Base-by-base conservation (phyloP, 345 rosid genomes). In the Aquilaria yunnanensis region DNA sequence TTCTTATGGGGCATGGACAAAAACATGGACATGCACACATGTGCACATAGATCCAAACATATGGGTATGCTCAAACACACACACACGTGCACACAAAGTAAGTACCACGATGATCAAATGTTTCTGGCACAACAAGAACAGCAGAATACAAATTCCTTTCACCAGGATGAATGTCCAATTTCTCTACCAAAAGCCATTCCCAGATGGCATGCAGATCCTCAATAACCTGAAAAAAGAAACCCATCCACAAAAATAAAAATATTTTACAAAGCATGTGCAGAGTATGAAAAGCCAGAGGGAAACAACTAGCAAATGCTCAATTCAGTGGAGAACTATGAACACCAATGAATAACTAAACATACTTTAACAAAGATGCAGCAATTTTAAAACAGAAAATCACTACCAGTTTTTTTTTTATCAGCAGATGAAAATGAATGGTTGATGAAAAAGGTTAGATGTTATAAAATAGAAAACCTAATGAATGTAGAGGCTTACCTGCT, bases 51-150 rank as follows among this genome's bases (percentile, higher is more conserved):
- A 65, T 47, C 32, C 55, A 54, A n/a, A 10, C 47, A 37, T 29
- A 11, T 0, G 56, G 47, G 14, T 14, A 32, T 49, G 45, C 32
- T 33, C 56, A 32, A 32, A 33, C 29, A 12, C 23, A 51, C 10
- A 60, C 13, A 11, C 59, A 7, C 14, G 3, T 31, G 6, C 45
- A 55, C 45, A 12, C n/a, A 23, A 55, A 41, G 54, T 47, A 30
- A 60, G 63, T 88, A 94, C 99, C 96, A 1, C 92, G 91, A 72
- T 74, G 80, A 66, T 88, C 97, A 69, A 90, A 88, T 69, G 95
- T 82, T 77, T 79, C 97, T 1, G 92, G 92, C 75, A 88, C 75
- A 59, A 94, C 96, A 69, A 94, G 81, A 70, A 94, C 74, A 13
- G 85, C 96, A 71, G 96, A 81, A 70, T 81, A 94, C 69, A 66